Base-by-base conservation (phyloP, 164 flowering plant species). In the Malania oleifera region DNA sequence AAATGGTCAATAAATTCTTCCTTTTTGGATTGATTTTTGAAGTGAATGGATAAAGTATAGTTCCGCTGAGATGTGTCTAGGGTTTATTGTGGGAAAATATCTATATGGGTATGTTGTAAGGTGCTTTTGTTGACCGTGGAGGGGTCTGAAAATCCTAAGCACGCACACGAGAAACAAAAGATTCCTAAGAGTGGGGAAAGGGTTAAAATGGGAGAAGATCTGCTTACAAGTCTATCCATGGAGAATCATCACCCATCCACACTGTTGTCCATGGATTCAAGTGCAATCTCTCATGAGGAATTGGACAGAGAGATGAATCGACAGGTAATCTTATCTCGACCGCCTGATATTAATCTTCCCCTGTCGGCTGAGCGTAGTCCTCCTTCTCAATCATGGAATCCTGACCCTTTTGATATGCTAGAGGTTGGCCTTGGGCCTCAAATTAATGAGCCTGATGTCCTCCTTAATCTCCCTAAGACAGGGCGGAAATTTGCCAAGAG, bases 341-440 rank as follows among this genome's bases (percentile, higher is more conserved):
- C 73, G 1, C 68, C 73, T n/a, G 69, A 69, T 56, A 69, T 69
- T 24, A 69, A 69, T 54, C 62, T 69, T 1, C 73, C 73, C 1
- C 43, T 69, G 18, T 62, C 72, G 0, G 57, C 56, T 0, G 67
- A 64, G 60, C 64, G 37, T 13, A 70, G 67, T 22, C 62, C 68
- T 5, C 73, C 66, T 19, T 55, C 69, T 2, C 69, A 43, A 29
- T 14, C 52, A 0, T 70, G 69, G 73, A 70, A 46, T 47, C 19
- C 55, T 4, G 73, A 61, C 19, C 19, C 62, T 17, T 64, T 47
- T 35, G 73, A 70, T 49, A 56, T 63, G 22, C 39, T 69, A 22
- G 73, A 69, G 40, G 73, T 64, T 38, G 29, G 57, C 22, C 61
- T 69, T 26, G 68, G 73, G 9, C 37, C 73, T 31, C 73, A 64